Evolutionary conservation across 306 rosid species (phyloP), one percentile per base, ranked within the genome.

Genomic region (Potentilla sterilis): DNA sequence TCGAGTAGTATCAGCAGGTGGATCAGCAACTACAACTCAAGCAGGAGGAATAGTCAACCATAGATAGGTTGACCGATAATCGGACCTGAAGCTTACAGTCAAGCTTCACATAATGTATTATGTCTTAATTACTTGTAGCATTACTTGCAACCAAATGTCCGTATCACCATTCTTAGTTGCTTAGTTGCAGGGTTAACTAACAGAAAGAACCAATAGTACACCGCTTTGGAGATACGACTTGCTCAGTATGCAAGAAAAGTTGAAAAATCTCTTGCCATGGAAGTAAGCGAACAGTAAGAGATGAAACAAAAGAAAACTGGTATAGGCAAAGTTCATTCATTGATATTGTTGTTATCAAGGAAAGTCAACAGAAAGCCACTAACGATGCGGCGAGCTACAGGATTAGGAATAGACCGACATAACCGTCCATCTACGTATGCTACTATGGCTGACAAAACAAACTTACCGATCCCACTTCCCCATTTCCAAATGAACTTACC

Each of bases 341-440:
- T 81, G 70, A 64, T 74, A 47, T 77, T 82, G 70, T 78, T 82
- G 70, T 85, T 83, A 80, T 87, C 97, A 38, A 95, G 92, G 54
- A 80, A 91, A 80, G 92, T 92, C 80, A 95, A 78, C 22, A 95
- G 67, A 78, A 95, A 90, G 62, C 97, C 99, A 70, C 97, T 95
- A 62, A 95, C 97, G 62, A 92, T 89, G 77, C 97, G 85, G 16
- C 99, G 89, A 18, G 87, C 92, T 42, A 92, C 80, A 63, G 97
- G 99, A 74, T 88, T 83, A 22, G 97, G 97, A 83, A 95, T 95
- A 63, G 86, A 61, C 68, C 97, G 99, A 79, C 97, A 95, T 46
- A 92, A 76, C 58, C 93, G 87, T 40, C 98, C 98, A 82, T 95
- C 98, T 11, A 95, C 66, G 74, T 95, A 95, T 37, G 99, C 99